Percentiles rank a stretch among this genome's conserved stretches.
Evolutionary conservation across 768 basidiomycete species (phyloP).

Genomic region (Trametes coccinea): DNA sequence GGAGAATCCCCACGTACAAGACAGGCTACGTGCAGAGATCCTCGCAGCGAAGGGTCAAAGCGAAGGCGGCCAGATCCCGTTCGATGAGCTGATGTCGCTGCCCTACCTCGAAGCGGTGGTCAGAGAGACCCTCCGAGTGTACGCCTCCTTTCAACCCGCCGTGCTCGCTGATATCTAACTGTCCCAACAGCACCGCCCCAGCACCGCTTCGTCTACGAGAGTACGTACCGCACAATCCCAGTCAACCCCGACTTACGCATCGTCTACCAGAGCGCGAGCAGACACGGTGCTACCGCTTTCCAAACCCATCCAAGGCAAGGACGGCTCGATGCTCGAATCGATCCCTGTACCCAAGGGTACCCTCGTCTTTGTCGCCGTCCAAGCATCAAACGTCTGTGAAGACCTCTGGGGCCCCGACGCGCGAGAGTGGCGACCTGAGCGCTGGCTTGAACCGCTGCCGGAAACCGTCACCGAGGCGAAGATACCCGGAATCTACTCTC

Average conservation of each 20-base stretch:
- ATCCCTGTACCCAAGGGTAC: conserved; percentile 22
- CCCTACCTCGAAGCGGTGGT: conserved; percentile 68
- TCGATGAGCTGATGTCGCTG: conserved; percentile 31
- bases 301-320: conserved; percentile 6
- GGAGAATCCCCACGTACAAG: not conserved
- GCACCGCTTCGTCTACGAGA: conserved; percentile 1
- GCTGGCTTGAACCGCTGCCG: conserved; percentile 21
- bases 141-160: conserved; percentile 28
- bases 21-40: not conserved
- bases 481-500: no score
- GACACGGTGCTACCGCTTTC: conserved; percentile 16
- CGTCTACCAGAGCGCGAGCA: not conserved
- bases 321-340: conserved; percentile 14
- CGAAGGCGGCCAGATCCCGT: conserved; percentile 35
- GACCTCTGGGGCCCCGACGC: conserved; percentile 28
- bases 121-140: conserved; percentile 57
- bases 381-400: conserved; percentile 24
- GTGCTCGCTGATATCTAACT: not conserved
- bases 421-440: conserved; percentile 24
- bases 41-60: not conserved
- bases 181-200: conserved; percentile 3
- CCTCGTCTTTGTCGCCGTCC: conserved; percentile 21
- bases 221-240: not conserved
- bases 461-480: conserved; percentile 6
- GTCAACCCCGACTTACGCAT: not conserved